Evolutionary conservation across 1,284 basidiomycete genomes (phyloP).

Genomic region (Pisolithus thermaeus): DNA sequence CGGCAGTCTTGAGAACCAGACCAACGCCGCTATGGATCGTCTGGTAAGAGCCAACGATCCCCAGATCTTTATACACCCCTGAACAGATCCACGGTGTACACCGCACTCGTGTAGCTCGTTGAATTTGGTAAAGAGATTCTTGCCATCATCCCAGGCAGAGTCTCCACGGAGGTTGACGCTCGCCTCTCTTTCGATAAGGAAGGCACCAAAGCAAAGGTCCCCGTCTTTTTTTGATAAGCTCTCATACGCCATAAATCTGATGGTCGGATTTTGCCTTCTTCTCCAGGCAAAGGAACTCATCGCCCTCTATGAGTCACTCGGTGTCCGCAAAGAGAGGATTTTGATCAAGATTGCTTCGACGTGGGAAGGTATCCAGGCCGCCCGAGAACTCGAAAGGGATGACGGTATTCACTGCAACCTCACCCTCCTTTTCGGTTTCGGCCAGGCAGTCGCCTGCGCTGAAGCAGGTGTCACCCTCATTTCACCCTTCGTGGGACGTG

Average conservation of each 20-base stretch:
- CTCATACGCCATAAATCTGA: slow-evolving; percentile 12
- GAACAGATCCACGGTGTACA: too few species aligned
- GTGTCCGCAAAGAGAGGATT: slow-evolving; percentile 89
- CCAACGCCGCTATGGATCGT: slow-evolving; percentile 79
- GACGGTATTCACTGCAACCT: slow-evolving; percentile 98
- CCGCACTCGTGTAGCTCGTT: slow-evolving; percentile 59
- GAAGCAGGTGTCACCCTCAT: slow-evolving; percentile 98
- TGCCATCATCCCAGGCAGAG: slow-evolving; percentile 93
- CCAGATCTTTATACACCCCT: slow-evolving; percentile 3
- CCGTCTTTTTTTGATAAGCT: slow-evolving; percentile 1
- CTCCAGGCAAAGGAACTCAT: slow-evolving; percentile 86
- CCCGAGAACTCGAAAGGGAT: slow-evolving; percentile 90
- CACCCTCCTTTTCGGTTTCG: slow-evolving; percentile 97
- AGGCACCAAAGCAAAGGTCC: slow-evolving; percentile 81
- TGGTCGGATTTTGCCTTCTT: slow-evolving; percentile 10
- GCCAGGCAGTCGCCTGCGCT: slow-evolving; percentile 96
- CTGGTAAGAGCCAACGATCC: slow-evolving; percentile 51
- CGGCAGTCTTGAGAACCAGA: slow-evolving; percentile 64
- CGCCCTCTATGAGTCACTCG: slow-evolving; percentile 86
- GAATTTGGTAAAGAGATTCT: slow-evolving; percentile 97
- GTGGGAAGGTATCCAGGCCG: slow-evolving; percentile 99
- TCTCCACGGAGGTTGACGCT: slow-evolving; percentile 99
- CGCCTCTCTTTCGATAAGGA: slow-evolving; percentile 95
- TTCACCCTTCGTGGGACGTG: slow-evolving; percentile 98
- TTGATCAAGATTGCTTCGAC: slow-evolving; percentile 99